Evolutionary conservation across 2,329 filamentous ascomycete genomes (phyloP), one percentile per base, ranked within the genome.

Genomic region (Colletotrichum tamarilloi): DNA sequence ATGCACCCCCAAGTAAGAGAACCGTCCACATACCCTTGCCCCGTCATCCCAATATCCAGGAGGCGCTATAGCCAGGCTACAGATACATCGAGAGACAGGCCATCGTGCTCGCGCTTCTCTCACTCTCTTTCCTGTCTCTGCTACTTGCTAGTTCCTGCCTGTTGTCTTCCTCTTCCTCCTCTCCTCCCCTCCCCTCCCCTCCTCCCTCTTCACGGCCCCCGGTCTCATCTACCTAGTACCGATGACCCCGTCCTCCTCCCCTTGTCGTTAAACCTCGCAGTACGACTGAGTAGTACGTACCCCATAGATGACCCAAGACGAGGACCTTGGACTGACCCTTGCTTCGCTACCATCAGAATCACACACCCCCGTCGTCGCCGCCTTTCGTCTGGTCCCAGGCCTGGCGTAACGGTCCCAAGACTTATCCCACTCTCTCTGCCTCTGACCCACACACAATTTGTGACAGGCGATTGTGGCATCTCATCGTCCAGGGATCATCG

Each of bases 371-470:
- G 76, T 77, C 69, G 76, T 77, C 76, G 72, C 76, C 76, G 72
- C 58, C 71, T 67, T 62, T 71, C 71, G 71, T 72, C 70, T 66
- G 64, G 58, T 70, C 56, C 70, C 60, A 64, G 71, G 66, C 71
- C 67, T 67, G 71, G 71, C 70, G 59, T 80, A 80, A 78, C 80
- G 70, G 64, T 68, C 64, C 64, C 71, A 68, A 64, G 69, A 62
- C 46, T 53, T 72, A 68, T 72, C 65, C 66, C 66, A 65, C 65
- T 69, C 62, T 65, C 70, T 73, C 67, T 73, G 62, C 56, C 66
- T 73, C 67, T 70, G 86, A 84, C 85, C 86, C 86, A 88, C 86
- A 82, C 81, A 82, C 82, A 87, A 86, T 87, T 87, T 88, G 86
- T 88, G 86, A 88, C 86, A 87, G 83, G 83, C 86, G 82, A 81